A percentile compares a stretch with the other conserved stretches of the same genome.
Conservation (phyloP, 2,329 filamentous ascomycete genomes). For the Fusarium sp. region DNA sequence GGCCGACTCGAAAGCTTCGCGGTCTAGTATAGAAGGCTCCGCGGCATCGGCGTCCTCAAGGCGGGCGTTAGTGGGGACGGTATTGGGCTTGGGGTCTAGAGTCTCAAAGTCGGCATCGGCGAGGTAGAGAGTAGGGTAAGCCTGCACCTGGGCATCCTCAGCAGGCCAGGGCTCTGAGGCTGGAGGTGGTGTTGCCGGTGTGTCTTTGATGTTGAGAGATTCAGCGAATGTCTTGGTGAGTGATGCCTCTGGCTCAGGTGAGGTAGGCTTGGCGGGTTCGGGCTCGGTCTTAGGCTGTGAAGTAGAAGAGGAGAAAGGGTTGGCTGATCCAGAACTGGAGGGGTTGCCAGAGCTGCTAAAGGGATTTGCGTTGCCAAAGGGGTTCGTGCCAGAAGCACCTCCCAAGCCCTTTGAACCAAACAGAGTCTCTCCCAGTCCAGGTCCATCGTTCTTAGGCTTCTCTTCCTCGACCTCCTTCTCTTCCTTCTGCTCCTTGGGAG, state of each 20-base stretch:
- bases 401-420: slow-evolving; percentile 73
- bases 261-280: slow-evolving; percentile 52
- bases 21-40: slow-evolving; percentile 69
- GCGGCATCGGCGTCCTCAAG: slow-evolving; percentile 57
- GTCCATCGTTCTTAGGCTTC: slow-evolving; percentile 54
- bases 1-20: slow-evolving; percentile 77
- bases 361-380: slow-evolving; percentile 68
- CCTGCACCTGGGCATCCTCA: slow-evolving; percentile 70
- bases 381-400: slow-evolving; percentile 63
- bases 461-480: slow-evolving; percentile 53
- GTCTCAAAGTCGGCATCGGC: slow-evolving; percentile 93
- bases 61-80: slow-evolving; percentile 64
- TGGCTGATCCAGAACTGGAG: slow-evolving; percentile 49
- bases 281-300: slow-evolving; percentile 36
- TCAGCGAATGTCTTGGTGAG: slow-evolving; percentile 77
- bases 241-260: slow-evolving; percentile 48
- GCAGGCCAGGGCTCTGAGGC: slow-evolving; percentile 82
- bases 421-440: slow-evolving; percentile 73
- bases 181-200: slow-evolving; percentile 52
- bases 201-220: slow-evolving; percentile 79
- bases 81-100: slow-evolving; percentile 71
- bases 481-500: slow-evolving; percentile 45
- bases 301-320: slow-evolving; percentile 55
- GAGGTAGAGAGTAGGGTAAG: slow-evolving; percentile 84
- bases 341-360: slow-evolving; percentile 58